Base-by-base conservation (phyloP, 768 basidiomycete species). In the Tubosaeta brunneosetosa region DNA sequence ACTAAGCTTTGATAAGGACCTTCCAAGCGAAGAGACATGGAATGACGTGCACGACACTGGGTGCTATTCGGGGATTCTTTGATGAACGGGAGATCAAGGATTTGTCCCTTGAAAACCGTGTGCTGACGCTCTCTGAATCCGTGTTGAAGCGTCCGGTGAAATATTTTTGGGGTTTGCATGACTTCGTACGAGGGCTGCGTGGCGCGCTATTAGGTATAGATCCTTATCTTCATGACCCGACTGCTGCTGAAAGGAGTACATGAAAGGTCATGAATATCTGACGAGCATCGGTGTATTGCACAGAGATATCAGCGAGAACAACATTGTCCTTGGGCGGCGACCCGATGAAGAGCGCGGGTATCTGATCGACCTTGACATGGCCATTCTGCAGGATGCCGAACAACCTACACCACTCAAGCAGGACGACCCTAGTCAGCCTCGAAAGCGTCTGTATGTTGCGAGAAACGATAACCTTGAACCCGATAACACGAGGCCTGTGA, bases 261-360 rank as follows among this genome's bases (percentile, higher is more conserved):
- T 47, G 34, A 6, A 25, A 47, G 46, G 63, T 0, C 63, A 62
- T n/a, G 37, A 62, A 32, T 58, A 37, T 41, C 55, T 64, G 0
- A 55, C 50, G 3, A 29, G 14, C 0, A 50, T 53, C 7, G 63
- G 61, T 0, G 61, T 74, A 37, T 47, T 71, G 3, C 70, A 72
- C 36, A 56, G 68, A 4, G 67, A 73, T 43, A 55, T 72, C 44
- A 73, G 68, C 52, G 62, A 64, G 27, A 69, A 70, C 11, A 72
- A 71, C 43, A 58, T 74, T 5, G 61, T 73, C 16, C 65, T 73
- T 4, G 56, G 56, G 2, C 49, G 19, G 17, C 38, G 16, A 14
- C 52, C 49, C 16, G 49, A 50, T 36, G 54, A 40, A 3, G 53
- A 51, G 36, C 16, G 55, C 33, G 70, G 68, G 1, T 71, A 67